Evolutionary conservation across 805 yeast species (phyloP).

Genomic region (Saccharomycopsis sp.): DNA sequence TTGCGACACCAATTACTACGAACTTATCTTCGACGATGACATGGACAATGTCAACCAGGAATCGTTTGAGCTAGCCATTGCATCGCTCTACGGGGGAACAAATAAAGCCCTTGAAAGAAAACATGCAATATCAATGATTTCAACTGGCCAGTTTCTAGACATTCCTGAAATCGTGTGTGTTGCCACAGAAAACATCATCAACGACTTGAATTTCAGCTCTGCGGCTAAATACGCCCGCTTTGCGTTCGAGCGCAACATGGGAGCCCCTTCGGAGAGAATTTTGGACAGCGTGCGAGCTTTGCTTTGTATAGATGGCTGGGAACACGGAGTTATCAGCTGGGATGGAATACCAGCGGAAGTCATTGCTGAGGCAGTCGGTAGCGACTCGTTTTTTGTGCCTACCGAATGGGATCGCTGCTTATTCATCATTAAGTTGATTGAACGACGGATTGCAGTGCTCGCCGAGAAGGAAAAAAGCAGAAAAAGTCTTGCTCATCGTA

Average conservation of each 20-base stretch:
- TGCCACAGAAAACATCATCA: slow-evolving; percentile 36
- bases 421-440: slow-evolving; percentile 38
- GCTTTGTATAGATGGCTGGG: slow-evolving; percentile 45
- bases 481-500: not conserved
- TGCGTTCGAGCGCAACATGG: slow-evolving; percentile 39
- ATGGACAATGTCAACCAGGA: slow-evolving; percentile 37
- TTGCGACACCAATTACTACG: slow-evolving; percentile 23
- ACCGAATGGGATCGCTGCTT: slow-evolving; percentile 50
- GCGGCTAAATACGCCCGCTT: slow-evolving; percentile 34
- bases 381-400: slow-evolving; percentile 47
- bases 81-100: slow-evolving; percentile 40
- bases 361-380: slow-evolving; percentile 38
- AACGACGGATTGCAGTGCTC: slow-evolving; percentile 27
- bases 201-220: slow-evolving; percentile 31
- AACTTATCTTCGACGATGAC: slow-evolving; percentile 31
- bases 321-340: slow-evolving; percentile 40
- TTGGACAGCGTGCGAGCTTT: slow-evolving; percentile 41
- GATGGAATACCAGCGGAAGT: slow-evolving; percentile 38
- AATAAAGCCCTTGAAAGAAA: slow-evolving; percentile 30
- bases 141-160: slow-evolving; percentile 44
- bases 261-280: slow-evolving; percentile 39
- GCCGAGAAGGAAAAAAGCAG: not conserved
- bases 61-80: slow-evolving; percentile 43
- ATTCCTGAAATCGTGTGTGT: slow-evolving; percentile 38
- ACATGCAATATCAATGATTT: slow-evolving; percentile 38